A percentile compares a stretch with the other conserved stretches of the same genome.
Evolutionary conservation across 768 basidiomycete species (phyloP).

Genomic region (Xerocomellus dryophilus): DNA sequence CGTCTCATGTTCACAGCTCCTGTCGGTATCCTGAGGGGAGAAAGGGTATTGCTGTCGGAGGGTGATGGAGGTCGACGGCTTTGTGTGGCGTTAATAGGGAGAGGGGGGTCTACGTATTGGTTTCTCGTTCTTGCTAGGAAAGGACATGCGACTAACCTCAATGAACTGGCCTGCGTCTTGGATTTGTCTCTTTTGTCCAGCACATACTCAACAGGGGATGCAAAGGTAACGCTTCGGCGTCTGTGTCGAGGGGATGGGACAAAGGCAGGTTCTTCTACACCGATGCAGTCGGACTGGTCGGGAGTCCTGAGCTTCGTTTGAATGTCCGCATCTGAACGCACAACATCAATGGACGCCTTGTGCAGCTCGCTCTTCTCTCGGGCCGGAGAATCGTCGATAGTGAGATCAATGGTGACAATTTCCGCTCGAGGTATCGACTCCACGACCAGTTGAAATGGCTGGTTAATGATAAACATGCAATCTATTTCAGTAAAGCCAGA

Average conservation of each 20-base stretch:
- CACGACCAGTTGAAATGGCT: conserved; percentile 9
- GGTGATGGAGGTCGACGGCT: conserved; percentile 1
- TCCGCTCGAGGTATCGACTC: conserved; percentile 22
- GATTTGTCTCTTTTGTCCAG: conserved; percentile 1
- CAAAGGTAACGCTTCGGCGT: conserved; percentile 29
- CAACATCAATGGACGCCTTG: not conserved
- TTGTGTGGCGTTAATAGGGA: not conserved
- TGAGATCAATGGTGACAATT: conserved; percentile 44
- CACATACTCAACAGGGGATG: conserved; percentile 25
- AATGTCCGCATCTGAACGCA: not conserved
- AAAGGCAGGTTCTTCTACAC: not conserved
- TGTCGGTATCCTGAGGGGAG: conserved; percentile 15
- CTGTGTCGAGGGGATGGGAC: conserved; percentile 5
- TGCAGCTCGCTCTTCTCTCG: not conserved
- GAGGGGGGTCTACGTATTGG: not conserved
- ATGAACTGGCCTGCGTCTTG: not conserved
- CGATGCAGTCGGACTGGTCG: not conserved
- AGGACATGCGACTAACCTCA: conserved; percentile 7
- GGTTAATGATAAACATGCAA: conserved; percentile 2
- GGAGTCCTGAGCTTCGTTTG: not conserved
- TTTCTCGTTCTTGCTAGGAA: not conserved
- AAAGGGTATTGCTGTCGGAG: conserved; percentile 10
- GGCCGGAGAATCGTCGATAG: conserved; percentile 30
- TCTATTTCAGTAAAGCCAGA: not conserved
- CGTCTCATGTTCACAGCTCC: not conserved